Base-by-base conservation (phyloP, 1,284 basidiomycete genomes). In the Malassezia obtusa region DNA sequence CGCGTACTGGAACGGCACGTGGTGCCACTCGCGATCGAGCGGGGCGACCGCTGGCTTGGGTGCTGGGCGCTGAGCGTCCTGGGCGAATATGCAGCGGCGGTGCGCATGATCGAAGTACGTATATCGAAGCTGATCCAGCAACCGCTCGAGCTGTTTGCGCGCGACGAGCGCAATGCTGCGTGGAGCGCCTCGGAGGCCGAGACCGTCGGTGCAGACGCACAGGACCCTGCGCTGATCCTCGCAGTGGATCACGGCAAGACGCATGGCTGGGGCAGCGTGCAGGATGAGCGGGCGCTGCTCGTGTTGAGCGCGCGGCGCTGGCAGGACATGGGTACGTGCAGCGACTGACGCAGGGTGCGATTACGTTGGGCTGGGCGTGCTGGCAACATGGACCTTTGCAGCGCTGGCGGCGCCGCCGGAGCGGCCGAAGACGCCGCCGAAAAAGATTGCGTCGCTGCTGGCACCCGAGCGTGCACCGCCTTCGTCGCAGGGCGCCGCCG, bases 1-100 rank as follows among this genome's bases (percentile, higher is more conserved):
- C 79, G 79, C 43, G 81, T 96, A 21, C 75, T 96, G 31, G 80
- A 79, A 17, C 80, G 80, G 43, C 83, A 80, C 0, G 83, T 96
- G 2, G 75, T 98, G 1, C 90, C 91, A 0, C 78, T 81, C 19
- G 90, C 90, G 0, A 87, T 95, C 70, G 78, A 79, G 48, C 80
- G 84, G 17, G 90, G 89, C 0, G 89, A 95, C 74, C 80, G 92
- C 31, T 96, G 87, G 85, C 77, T 96, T n/a, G 87, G 83, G n/a
- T 88, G 85, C 58, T 98, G 91, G 92, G 87, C 87, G 3, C 90
- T 95, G 74, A 94, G 90, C 88, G 78, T 88, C 59, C 77, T 96
- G 25, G 83, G 84, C 59, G 87, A 48, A 28, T 15, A 33, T 33
- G 32, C 17, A 8, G 36, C 35, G 3, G 19, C 33, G 6, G n/a